Conservation (phyloP, 148 eudicot species). For the Salicornia ramosissima region DNA sequence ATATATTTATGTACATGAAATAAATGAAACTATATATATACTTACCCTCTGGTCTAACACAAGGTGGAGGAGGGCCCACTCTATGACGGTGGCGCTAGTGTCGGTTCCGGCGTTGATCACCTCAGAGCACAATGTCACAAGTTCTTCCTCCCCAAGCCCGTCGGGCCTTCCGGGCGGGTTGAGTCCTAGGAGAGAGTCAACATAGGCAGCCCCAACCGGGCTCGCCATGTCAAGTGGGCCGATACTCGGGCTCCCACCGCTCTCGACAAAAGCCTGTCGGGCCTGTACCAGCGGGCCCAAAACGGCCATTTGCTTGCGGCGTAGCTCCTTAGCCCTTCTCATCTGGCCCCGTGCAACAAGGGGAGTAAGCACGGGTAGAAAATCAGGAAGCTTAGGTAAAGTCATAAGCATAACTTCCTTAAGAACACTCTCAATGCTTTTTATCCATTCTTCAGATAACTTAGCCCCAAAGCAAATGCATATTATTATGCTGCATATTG, state of each 20-base stretch:
- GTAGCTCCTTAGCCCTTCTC: constrained; percentile 50
- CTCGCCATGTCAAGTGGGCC: constrained; percentile 65
- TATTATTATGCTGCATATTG: constrained; percentile 67
- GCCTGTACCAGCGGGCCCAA: constrained; percentile 56
- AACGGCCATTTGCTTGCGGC: constrained; percentile 64
- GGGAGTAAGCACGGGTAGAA: constrained; percentile 64
- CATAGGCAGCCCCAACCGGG: constrained; percentile 83
- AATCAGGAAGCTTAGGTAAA: constrained; percentile 76
- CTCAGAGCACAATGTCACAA: constrained; percentile 79
- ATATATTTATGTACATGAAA: too few species aligned
- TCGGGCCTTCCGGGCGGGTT: constrained; percentile 42
- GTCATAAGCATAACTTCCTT: constrained; percentile 91
- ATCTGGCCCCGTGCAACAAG: constrained; percentile 53
- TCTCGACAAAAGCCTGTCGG: constrained; percentile 56
- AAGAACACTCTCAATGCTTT: constrained; percentile 56
- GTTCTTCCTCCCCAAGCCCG: constrained; percentile 56
- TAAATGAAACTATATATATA: neutral
- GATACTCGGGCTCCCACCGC: constrained; percentile 33
- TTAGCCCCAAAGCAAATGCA: constrained; percentile 87
- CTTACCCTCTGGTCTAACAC: constrained; percentile 58
- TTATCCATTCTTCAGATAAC: constrained; percentile 45
- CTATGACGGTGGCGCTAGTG: constrained; percentile 74
- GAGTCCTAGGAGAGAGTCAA: constrained; percentile 64
- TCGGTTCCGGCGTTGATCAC: constrained; percentile 89
- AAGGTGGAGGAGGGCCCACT: constrained; percentile 87